These are phyloP conservation scores for Malassezia slooffiae DNA, from an alignment of 1,284 basidiomycete genomes.

Conservation along the genomic window DNA sequence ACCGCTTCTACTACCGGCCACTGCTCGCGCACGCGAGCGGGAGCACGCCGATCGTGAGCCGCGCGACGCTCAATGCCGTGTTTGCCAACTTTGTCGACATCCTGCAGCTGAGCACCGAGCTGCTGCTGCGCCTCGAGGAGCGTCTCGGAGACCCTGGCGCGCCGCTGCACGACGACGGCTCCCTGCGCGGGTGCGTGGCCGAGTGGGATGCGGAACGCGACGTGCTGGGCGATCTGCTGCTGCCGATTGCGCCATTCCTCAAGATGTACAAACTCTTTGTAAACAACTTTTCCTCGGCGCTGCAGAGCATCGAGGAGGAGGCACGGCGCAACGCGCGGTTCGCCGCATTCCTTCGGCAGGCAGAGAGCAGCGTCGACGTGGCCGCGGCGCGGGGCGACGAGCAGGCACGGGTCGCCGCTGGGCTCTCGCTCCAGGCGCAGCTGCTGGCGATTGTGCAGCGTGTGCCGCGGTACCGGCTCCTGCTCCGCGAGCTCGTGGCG, in stretches of 20 bases:
- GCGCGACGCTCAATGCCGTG: slow-evolving; percentile 60
- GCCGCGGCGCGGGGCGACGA: slow-evolving; percentile 13
- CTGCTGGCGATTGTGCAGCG: slow-evolving; percentile 42
- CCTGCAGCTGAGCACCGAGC: slow-evolving; percentile 72
- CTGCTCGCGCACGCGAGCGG: slow-evolving; percentile 57
- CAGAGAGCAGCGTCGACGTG: too few relatives aligned
- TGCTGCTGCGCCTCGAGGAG: slow-evolving; percentile 55
- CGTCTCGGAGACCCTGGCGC: slow-evolving; percentile 50
- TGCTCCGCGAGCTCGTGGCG: slow-evolving; percentile 37
- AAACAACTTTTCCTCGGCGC: slow-evolving; percentile 42
- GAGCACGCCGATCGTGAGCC: slow-evolving; percentile 58
- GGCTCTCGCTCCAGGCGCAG: slow-evolving; percentile 41
- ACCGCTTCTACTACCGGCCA: slow-evolving; percentile 36
- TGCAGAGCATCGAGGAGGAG: slow-evolving; percentile 38
- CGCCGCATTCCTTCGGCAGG: slow-evolving; percentile 30
- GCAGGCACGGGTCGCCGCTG: slow-evolving; percentile 25
- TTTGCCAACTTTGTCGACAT: slow-evolving; percentile 87
- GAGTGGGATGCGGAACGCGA: slow-evolving; percentile 32
- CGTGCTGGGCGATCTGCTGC: slow-evolving; percentile 38
- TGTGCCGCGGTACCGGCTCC: slow-evolving; percentile 42
- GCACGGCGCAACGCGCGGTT: slow-evolving; percentile 34
- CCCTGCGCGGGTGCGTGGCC: not conserved
- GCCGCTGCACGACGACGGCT: slow-evolving; percentile 51
- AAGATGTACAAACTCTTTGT: slow-evolving; percentile 46
- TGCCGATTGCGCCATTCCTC: slow-evolving; percentile 42